Evolutionary conservation across 441 rosid species (phyloP), one percentile per base, ranked within the genome.

Genomic region (Corymbia citriodora): DNA sequence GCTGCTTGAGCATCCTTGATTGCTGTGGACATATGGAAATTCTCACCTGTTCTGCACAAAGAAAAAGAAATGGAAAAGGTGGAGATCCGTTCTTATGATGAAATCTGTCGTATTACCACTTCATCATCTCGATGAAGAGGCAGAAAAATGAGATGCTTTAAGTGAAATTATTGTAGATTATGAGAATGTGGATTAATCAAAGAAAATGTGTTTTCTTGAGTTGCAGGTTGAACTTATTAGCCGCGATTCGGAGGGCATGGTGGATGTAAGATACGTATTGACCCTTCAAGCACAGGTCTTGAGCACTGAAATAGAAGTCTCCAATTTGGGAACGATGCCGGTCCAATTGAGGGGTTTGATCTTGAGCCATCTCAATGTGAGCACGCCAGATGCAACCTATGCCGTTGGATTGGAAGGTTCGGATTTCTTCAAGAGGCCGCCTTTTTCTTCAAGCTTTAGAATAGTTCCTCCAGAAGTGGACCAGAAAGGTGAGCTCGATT

Each of bases 341-440:
- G 89, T 96, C 48, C 90, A 85, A 52, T 85, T 96, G 70, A 90
- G 90, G 33, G 98, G 96, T 25, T 95, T 95, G 72, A 79, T 96
- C 70, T 57, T 94, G 87, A 95, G 96, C 93, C 97, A 97, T 90
- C 92, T 97, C n/a, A 96, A 96, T 79, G 99, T 96, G 70, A 97
- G 99, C 91, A 93, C 99, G 55, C 99, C 99, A 6, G 98, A 97
- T 52, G 99, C 99, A 40, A 95, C 96, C 8, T 96, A 93, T 91
- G 98, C 96, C 81, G 87, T 92, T 49, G 98, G 99, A 52, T 89
- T 98, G 87, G 96, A 95, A 90, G 96, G 98, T 49, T 98, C 97
- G 9, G 91, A 95, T 94, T 95, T 92, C 92, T 94, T 68, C 18
- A 89, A 79, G 53, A 95, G 92, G 89, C 93, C 92, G 21, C 93